Evolutionary conservation across 441 rosid genomes (phyloP).

Genomic region (Populus tomentosa): DNA sequence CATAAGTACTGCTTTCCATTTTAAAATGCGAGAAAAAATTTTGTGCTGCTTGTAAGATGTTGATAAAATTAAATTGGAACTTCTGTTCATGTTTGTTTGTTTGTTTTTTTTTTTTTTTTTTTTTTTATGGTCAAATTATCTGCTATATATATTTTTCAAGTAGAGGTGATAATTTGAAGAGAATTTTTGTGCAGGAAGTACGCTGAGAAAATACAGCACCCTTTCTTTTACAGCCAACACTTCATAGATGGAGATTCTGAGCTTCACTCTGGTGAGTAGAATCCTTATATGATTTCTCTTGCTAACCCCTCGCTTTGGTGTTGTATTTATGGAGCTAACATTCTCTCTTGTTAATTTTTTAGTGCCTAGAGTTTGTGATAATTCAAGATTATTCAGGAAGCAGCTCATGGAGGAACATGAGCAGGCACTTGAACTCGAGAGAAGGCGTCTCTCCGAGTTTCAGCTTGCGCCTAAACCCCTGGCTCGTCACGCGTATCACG

Average conservation of each 20-base stretch:
- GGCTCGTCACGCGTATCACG: slow-evolving; percentile 38
- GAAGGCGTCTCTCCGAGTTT: slow-evolving; percentile 36
- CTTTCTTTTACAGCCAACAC: slow-evolving; percentile 36
- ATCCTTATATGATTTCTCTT: not conserved
- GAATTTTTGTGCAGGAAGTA: slow-evolving; percentile 37
- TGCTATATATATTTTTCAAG: not conserved
- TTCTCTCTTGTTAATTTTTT: not conserved
- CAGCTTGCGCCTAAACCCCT: slow-evolving; percentile 31
- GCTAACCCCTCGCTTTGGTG: not conserved
- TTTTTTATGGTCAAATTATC: not conserved
- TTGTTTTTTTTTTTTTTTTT: not conserved
- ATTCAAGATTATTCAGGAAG: slow-evolving; percentile 44
- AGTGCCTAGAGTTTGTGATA: slow-evolving; percentile 44
- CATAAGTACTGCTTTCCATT: not conserved
- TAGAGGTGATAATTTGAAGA: not conserved
- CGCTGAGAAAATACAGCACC: slow-evolving; percentile 49
- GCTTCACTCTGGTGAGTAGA: slow-evolving; percentile 49
- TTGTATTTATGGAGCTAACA: not conserved
- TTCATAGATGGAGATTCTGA: slow-evolving; percentile 59
- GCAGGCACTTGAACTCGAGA: slow-evolving; percentile 43
- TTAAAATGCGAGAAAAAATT: not conserved
- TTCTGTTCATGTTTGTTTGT: too few species aligned
- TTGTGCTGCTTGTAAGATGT: not conserved
- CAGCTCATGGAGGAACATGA: slow-evolving; percentile 49
- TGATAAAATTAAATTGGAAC: not conserved